A percentile compares a stretch with the other conserved stretches of the same genome.
Evolutionary conservation across 345 rosid species (phyloP).

Genomic region (Hibiscus syriacus): DNA sequence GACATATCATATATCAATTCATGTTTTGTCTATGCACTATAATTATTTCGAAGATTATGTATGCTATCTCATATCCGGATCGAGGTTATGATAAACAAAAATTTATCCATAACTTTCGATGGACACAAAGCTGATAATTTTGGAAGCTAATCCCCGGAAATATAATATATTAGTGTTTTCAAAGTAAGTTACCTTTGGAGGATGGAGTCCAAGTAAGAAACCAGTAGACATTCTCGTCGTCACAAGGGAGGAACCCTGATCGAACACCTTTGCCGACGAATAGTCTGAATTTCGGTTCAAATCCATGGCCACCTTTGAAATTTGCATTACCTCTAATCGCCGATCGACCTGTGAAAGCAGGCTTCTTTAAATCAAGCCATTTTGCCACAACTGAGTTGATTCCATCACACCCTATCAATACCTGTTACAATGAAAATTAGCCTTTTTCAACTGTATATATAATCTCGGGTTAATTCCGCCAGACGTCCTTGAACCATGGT

Average conservation of each 20-base stretch:
- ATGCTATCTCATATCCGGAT: no score
- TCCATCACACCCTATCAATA: slow-evolving; percentile 42
- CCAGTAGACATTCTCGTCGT: slow-evolving; percentile 29
- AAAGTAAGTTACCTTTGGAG: slow-evolving; percentile 14
- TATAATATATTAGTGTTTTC: no score
- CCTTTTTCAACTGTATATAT: neutral
- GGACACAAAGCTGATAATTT: no score
- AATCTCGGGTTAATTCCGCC: no score
- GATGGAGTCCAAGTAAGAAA: slow-evolving; percentile 15
- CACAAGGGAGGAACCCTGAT: slow-evolving; percentile 17
- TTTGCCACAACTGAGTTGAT: slow-evolving; percentile 29
- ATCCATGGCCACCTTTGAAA: slow-evolving; percentile 22
- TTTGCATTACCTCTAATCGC: slow-evolving; percentile 25
- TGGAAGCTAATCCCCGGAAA: no score
- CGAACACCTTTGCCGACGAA: slow-evolving; percentile 17
- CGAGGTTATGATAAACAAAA: no score
- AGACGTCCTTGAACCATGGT: no score
- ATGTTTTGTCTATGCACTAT: no score
- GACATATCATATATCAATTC: no score
- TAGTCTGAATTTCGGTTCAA: slow-evolving; percentile 7
- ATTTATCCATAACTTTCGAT: no score
- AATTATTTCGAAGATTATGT: no score
- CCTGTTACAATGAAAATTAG: neutral
- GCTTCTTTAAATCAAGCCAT: slow-evolving; percentile 22
- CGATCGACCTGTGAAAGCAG: slow-evolving; percentile 20